Evolutionary conservation across 441 rosid species (phyloP), one percentile per base, ranked within the genome.

Genomic region (Bruguiera hainesii): DNA sequence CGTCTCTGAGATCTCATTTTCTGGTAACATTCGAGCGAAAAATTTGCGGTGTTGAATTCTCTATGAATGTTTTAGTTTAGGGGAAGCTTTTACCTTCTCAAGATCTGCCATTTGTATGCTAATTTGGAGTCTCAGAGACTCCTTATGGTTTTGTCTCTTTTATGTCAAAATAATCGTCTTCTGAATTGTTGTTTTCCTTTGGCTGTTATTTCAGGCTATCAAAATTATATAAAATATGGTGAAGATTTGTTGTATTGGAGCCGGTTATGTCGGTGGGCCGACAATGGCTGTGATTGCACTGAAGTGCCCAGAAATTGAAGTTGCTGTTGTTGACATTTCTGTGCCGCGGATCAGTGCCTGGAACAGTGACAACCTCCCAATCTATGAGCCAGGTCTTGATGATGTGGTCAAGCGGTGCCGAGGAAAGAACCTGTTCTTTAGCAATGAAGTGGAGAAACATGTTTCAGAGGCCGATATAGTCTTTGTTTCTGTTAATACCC

Each of bases 181-280:
- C 23, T 42, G 30, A 29, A 55, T 42, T 62, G 62, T 16, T 56
- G 35, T 39, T 19, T 53, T 59, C 33, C 23, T 21, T 11, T 46
- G 31, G 37, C 30, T 63, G 49, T 70, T 29, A 5, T 55, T n/a
- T 49, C 11, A 33, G 68, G 64, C 29, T 33, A 64, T 63, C 11
- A 28, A 63, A 56, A 42, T 50, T 30, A 63, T 57, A 46, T 10
- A 56, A 57, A 80, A 69, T 3, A 90, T 87, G 97, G 97, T 90
- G 84, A 90, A 88, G 87, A 85, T 89, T 64, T 89, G 96, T 71
- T 89, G 96, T 74, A 84, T 89, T 49, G 96, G 96, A 76, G 96
- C 96, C 64, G 96, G 96, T 16, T 89, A 89, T 68, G 96, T 89
- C 0, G 96, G 96, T 26, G 96, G 96, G 48, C 96, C 96, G 7